These are phyloP conservation scores for barrel medic (Medicago truncatula) DNA, from an alignment of 306 rosid species.

Conservation along the genomic window DNA sequence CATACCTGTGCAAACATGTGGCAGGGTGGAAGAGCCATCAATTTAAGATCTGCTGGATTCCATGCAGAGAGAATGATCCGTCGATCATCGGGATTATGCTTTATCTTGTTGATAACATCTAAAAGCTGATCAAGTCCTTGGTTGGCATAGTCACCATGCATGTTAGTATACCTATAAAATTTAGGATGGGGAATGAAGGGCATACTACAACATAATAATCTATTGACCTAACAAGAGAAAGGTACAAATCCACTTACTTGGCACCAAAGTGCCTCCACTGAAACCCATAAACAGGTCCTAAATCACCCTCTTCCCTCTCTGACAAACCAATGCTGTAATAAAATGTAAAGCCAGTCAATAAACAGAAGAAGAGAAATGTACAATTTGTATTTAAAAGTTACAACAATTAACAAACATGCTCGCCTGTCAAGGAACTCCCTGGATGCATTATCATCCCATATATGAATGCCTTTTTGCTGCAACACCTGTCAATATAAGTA, in stretches of 20 bases:
- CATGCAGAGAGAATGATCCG: slow-evolving; percentile 88
- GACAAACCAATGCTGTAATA: slow-evolving; percentile 78
- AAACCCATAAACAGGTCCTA: slow-evolving; percentile 97
- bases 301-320: slow-evolving; percentile 93
- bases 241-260: slow-evolving; percentile 58
- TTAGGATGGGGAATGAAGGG: slow-evolving; percentile 19
- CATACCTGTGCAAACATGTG: slow-evolving; percentile 96
- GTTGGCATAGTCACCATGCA: slow-evolving; percentile 86
- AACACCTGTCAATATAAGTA: slow-evolving; percentile 64
- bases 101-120: slow-evolving; percentile 84
- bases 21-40: slow-evolving; percentile 97
- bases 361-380: slow-evolving; percentile 29
- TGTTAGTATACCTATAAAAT: slow-evolving; percentile 74
- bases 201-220: slow-evolving; percentile 15
- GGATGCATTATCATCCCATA: slow-evolving; percentile 99
- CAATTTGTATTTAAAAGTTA: slow-evolving; percentile 13
- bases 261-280: slow-evolving; percentile 99
- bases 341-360: slow-evolving; percentile 35
- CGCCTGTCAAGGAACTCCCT: slow-evolving; percentile 92
- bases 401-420: slow-evolving; percentile 43
- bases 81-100: slow-evolving; percentile 83
- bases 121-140: slow-evolving; percentile 94
- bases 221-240: slow-evolving; percentile 11
- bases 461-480: slow-evolving; percentile 85
- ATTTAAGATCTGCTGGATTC: slow-evolving; percentile 92